These are phyloP conservation scores for Acanthamoeba triangularis DNA, from an alignment of 208 protist species.

Conservation along the genomic window DNA sequence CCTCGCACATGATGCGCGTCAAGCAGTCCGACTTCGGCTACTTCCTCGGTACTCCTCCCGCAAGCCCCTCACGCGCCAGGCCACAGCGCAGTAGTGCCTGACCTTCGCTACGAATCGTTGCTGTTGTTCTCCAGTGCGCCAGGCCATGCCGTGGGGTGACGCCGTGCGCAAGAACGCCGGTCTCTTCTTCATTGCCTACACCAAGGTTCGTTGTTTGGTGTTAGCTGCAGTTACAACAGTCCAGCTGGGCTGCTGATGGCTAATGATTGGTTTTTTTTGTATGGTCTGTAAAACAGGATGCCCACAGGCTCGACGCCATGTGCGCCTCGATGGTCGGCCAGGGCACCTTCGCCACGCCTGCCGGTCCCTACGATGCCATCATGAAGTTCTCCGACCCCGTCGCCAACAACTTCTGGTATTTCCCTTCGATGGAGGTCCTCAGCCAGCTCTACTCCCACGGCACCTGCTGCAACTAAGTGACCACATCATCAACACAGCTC, in stretches of 20 bases:
- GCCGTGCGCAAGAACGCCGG: slow-evolving; percentile 24
- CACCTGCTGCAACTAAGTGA: not conserved
- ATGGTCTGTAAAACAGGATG: not conserved
- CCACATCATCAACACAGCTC: not conserved
- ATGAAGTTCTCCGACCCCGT: slow-evolving; percentile 62
- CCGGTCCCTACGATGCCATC: slow-evolving; percentile 41
- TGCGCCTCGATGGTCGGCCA: slow-evolving; percentile 46
- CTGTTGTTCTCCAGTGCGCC: not conserved
- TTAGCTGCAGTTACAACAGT: not conserved
- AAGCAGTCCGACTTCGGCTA: slow-evolving; percentile 33
- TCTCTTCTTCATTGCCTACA: slow-evolving; percentile 62
- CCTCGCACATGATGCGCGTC: slow-evolving; percentile 58
- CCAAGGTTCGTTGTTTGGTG: not conserved
- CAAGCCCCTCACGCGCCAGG: too few relatives aligned
- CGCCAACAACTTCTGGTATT: slow-evolving; percentile 59
- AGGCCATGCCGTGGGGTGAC: slow-evolving; percentile 47
- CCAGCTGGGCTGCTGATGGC: not conserved
- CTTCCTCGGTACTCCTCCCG: slow-evolving; percentile 2
- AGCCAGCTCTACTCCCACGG: not conserved
- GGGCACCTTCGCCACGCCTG: slow-evolving; percentile 11
- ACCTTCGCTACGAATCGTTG: too few relatives aligned
- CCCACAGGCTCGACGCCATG: slow-evolving; percentile 33
- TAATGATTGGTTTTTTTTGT: not conserved
- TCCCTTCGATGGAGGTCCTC: slow-evolving; percentile 36
- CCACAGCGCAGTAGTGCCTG: not conserved